Conservation (phyloP, 2,329 filamentous ascomycete species). For the Botrytis elliptica region DNA sequence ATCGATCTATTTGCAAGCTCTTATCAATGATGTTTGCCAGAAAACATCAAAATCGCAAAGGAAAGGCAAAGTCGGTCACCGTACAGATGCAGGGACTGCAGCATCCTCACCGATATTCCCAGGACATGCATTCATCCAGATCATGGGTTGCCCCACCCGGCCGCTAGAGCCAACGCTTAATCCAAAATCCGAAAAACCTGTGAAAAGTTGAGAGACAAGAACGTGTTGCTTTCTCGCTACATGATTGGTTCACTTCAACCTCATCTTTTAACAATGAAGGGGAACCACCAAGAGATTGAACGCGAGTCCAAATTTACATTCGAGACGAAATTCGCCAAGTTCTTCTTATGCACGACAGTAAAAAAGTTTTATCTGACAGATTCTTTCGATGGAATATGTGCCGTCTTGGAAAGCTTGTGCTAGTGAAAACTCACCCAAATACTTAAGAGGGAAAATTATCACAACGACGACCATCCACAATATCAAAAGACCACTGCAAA, state of each 20-base stretch:
- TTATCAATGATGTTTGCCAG: background rate
- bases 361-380: background rate
- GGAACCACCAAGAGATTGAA: background rate
- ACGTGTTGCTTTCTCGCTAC: constrained; percentile 4
- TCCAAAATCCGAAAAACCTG: background rate
- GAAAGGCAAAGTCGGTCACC: background rate
- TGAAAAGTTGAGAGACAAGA: constrained; percentile 4
- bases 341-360: background rate
- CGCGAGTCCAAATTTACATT: background rate
- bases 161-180: constrained; percentile 17
- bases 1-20: background rate
- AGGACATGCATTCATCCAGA: background rate
- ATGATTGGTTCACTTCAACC: background rate
- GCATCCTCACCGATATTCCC: constrained; percentile 13
- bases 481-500: background rate
- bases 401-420: constrained; percentile 12
- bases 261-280: constrained; percentile 1
- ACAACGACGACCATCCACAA: background rate
- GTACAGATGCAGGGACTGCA: background rate
- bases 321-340: background rate
- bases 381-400: background rate
- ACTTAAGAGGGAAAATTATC: background rate
- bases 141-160: background rate
- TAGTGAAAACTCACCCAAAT: background rate
- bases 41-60: background rate